Evolutionary conservation across 805 yeast genomes (phyloP).

Genomic region (Debaryomyces castellii): DNA sequence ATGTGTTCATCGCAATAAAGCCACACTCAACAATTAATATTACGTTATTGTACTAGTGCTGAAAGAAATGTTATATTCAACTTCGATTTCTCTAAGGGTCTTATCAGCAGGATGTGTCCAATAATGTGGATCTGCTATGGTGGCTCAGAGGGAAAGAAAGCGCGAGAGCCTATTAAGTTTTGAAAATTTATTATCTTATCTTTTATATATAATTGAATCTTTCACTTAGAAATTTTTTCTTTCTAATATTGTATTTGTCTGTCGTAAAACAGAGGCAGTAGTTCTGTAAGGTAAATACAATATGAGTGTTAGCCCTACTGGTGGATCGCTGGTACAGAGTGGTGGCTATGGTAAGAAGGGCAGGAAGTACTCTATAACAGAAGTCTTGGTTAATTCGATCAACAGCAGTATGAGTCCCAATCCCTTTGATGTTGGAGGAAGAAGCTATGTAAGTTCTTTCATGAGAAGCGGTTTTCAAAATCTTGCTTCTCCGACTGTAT

Average conservation of each 20-base stretch:
- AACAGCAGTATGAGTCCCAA: slow-evolving; percentile 17
- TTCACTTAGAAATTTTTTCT: background rate
- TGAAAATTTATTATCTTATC: background rate
- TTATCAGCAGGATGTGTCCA: background rate
- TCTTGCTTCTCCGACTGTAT: slow-evolving; percentile 42
- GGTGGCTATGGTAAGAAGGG: background rate
- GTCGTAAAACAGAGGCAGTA: background rate
- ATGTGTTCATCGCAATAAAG: no score
- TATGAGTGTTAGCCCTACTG: background rate
- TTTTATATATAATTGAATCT: background rate
- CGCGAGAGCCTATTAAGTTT: background rate
- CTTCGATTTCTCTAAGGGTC: background rate
- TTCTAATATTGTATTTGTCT: background rate
- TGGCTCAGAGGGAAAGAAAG: background rate
- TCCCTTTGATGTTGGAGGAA: slow-evolving; percentile 41
- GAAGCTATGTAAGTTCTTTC: slow-evolving; percentile 36
- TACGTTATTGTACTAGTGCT: no score
- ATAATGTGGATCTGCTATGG: background rate
- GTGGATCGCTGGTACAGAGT: background rate
- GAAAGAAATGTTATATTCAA: background rate
- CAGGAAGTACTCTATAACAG: slow-evolving; percentile 15
- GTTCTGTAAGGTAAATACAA: background rate
- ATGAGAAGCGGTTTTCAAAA: slow-evolving; percentile 4
- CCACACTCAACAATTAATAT: no score
- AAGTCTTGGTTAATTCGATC: slow-evolving; percentile 16